A percentile compares a stretch with the other conserved stretches of the same genome.
These are phyloP conservation scores for Heterobasidion occidentale DNA, from an alignment of 1,284 basidiomycete genomes.

Conservation along the genomic window DNA sequence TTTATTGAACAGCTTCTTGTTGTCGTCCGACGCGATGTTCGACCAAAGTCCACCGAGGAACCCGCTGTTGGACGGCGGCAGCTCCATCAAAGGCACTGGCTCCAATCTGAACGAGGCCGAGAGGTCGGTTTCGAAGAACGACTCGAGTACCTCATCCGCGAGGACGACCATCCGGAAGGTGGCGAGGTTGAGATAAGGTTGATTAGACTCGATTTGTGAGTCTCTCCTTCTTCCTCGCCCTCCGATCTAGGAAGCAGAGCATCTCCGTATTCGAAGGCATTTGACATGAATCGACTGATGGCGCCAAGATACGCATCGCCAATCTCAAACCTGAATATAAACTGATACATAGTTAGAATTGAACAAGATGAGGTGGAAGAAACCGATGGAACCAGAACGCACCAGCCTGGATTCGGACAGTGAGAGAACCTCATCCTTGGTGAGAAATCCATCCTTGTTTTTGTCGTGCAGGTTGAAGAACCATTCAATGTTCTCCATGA, in stretches of 20 bases:
- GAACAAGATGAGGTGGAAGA: not conserved
- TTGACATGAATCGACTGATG: constrained; percentile 93
- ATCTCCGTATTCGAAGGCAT: constrained; percentile 95
- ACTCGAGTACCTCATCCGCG: constrained; percentile 90
- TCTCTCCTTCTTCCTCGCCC: constrained; percentile 33
- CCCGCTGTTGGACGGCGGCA: constrained; percentile 49
- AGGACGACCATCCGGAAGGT: constrained; percentile 98
- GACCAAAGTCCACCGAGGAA: constrained; percentile 83
- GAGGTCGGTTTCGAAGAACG: constrained; percentile 90
- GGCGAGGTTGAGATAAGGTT: constrained; percentile 81
- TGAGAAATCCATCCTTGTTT: constrained; percentile 89
- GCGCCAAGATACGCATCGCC: constrained; percentile 96
- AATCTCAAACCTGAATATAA: constrained; percentile 96
- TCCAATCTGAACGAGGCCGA: constrained; percentile 83
- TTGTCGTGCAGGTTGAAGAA: constrained; percentile 97
- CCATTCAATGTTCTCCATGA: constrained; percentile 99
- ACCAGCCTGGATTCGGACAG: constrained; percentile 92
- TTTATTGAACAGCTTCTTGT: constrained; percentile 79
- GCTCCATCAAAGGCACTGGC: constrained; percentile 57
- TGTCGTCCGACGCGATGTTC: constrained; percentile 81
- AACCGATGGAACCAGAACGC: constrained; percentile 15
- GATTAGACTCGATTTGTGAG: constrained; percentile 54
- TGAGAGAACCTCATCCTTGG: constrained; percentile 94
- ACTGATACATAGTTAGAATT: constrained; percentile 36
- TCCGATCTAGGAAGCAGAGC: constrained; percentile 57